phyloP scores from a whole-genome alignment of 306 rosid genomes.

The Trifolium subterraneum region DNA sequence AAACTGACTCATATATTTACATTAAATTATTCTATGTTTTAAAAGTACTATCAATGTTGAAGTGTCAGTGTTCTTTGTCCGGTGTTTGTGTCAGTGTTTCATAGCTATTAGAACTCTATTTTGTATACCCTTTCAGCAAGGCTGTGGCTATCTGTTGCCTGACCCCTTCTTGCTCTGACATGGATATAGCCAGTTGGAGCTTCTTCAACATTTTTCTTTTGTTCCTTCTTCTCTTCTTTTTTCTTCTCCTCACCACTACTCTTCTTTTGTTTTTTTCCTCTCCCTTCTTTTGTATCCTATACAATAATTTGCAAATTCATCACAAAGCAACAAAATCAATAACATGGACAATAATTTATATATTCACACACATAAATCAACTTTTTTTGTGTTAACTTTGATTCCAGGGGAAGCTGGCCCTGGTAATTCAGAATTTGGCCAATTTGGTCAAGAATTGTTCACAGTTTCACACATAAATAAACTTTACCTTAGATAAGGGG shows the following conservation, averaged over 20 bases:
- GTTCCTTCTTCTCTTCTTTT: conserved; percentile 46
- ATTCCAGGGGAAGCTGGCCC: too few relatives aligned
- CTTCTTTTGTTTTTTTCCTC: conserved; percentile 65
- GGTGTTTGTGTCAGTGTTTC: not conserved
- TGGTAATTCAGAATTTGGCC: too few relatives aligned
- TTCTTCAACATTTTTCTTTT: conserved; percentile 58
- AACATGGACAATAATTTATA: conserved; percentile 15
- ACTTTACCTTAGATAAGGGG: conserved; percentile 57
- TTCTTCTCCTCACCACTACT: conserved; percentile 48
- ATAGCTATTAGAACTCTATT: conserved; percentile 2
- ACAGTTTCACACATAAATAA: not conserved
- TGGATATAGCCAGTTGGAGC: conserved; percentile 81
- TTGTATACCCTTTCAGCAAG: conserved; percentile 88
- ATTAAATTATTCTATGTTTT: not conserved
- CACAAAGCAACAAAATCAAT: conserved; percentile 5
- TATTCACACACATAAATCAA: not conserved
- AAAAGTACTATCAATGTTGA: not conserved
- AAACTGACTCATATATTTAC: not conserved
- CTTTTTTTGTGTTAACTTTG: too few relatives aligned
- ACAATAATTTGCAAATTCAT: conserved; percentile 16
- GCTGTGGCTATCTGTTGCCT: conserved; percentile 99
- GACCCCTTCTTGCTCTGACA: conserved; percentile 98
- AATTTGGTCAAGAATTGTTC: too few relatives aligned
- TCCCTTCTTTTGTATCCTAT: conserved; percentile 49
- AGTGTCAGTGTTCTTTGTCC: not conserved